Evolutionary conservation across 148 eudicot species (phyloP), one percentile per base, ranked within the genome.

Genomic region (Cornus suecica): DNA sequence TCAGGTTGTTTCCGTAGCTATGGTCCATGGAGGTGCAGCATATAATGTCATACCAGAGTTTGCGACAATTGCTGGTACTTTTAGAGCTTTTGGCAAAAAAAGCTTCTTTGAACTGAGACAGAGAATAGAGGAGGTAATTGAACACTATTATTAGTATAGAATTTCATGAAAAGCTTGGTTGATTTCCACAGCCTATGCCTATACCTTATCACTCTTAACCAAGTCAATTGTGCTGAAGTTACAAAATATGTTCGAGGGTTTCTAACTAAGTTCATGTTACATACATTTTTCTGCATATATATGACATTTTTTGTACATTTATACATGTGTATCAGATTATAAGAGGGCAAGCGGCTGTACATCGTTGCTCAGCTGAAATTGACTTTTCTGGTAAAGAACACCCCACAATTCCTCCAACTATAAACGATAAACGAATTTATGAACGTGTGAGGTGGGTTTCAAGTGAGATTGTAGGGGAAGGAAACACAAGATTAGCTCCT

Each of bases 71-170:
- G 77, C 79, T 13, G 90, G 90, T 10, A 87, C 90, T 61, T 84
- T 72, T 68, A 78, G 90, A 68, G 81, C 87, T 13, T 87, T 84
- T 67, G 71, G 82, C 58, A 82, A 75, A 71, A 48, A 70, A 51
- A 84, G 79, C 74, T 84, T 87, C 45, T 32, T 76, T 51, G 80
- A 41, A 1, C 78, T 87, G 9, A 68, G 83, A 32, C 71, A 70
- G 14, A 78, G 90, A 82, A 87, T 87, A 31, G 79, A 84, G 71
- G 90, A 87, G 87, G 90, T 87, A 80, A 65, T 1, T 54, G 10
- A 23, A 58, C 20, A 48, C 1, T 11, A 13, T 45, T 8, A 10
- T 48, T 0, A 48, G 20, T 48, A 16, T 48, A 48, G 13, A 2
- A 13, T n/a, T n/a, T n/a, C 20, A 11, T 11, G 54, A 48, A 0